Base-by-base conservation (phyloP, 2,329 filamentous ascomycete genomes). In the Botrytis fabae region DNA sequence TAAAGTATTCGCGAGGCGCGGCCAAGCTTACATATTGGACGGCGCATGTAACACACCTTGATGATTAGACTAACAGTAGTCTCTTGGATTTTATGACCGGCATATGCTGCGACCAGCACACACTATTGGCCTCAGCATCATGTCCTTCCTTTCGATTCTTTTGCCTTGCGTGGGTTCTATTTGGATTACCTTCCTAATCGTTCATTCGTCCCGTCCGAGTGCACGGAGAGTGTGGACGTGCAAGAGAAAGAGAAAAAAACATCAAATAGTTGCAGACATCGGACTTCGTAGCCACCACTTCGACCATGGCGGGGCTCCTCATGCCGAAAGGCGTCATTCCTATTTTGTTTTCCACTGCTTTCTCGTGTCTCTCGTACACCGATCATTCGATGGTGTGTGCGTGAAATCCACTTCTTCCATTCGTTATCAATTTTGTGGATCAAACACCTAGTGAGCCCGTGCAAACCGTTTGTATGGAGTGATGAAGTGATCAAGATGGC, bases 321-420 rank as follows among this genome's bases (percentile, higher is more conserved):
- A 71, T 71, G 69, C 69, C 59, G 69, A 71, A 64, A 65, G 35
- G 69, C 69, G 69, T 71, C 69, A 71, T 71, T 71, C 69, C 51
- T 64, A 22, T 40, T 71, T 68, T 22, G 48, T 42, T 64, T 48
- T 51, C 46, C 38, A 54, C 12, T 71, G 44, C 61, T 51, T 65
- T 54, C 38, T 71, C n/a, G 46, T 54, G 59, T 70, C 54, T 63
- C 42, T 38, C 8, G n/a, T 62, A 65, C 60, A 66, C n/a, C 35
- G 69, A 71, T 66, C 69, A 54, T 54, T 44, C 20, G 0, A 32
- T 44, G 69, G 69, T 46, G 28, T 71, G 69, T 71, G 69, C 69
- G 12, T 28, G 35, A 5, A 28, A 71, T 71, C 44, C 69, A 64
- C 60, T 51, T 32, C 60, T 71, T 44, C 61, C 32, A 71, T 71